Evolutionary conservation across 2,329 filamentous ascomycete species (phyloP).

Genomic region (Colletotrichum higginsianum): DNA sequence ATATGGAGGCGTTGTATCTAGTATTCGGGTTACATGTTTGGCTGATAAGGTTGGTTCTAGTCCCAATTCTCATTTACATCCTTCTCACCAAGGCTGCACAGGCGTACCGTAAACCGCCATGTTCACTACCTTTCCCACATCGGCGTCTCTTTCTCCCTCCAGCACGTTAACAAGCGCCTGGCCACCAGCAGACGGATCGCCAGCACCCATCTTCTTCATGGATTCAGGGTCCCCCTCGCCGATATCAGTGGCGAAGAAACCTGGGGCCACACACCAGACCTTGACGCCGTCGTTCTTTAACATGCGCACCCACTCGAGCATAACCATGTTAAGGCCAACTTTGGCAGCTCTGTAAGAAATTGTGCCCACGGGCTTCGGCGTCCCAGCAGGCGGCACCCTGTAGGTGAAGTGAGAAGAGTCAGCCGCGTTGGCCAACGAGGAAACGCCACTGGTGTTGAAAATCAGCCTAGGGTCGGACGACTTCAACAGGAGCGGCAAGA

Average conservation of each 20-base stretch:
- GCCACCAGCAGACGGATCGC: conserved; percentile 55
- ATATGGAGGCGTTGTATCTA: too few species aligned
- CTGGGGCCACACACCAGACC: conserved; percentile 57
- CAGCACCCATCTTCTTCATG: conserved; percentile 48
- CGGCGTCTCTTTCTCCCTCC: conserved; percentile 57
- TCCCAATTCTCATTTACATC: neutral
- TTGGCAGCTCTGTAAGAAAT: conserved; percentile 57
- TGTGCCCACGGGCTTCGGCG: conserved; percentile 18
- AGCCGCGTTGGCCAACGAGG: conserved; percentile 52
- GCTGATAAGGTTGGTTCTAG: too few species aligned
- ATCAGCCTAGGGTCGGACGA: conserved; percentile 59
- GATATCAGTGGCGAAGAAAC: conserved; percentile 59
- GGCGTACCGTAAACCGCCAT: conserved; percentile 28
- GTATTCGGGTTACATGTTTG: too few species aligned
- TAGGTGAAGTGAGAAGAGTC: conserved; percentile 42
- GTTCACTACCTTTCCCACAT: conserved; percentile 56
- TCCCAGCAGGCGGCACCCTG: conserved; percentile 57
- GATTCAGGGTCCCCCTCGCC: conserved; percentile 46
- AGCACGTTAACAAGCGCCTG: conserved; percentile 57
- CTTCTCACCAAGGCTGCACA: conserved; percentile 34
- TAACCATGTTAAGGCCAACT: conserved; percentile 63
- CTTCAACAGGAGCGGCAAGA: conserved; percentile 59
- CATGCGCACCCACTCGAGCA: conserved; percentile 59
- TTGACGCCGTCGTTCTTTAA: conserved; percentile 60
- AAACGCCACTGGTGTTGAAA: conserved; percentile 62